Evolutionary conservation across 768 basidiomycete genomes (phyloP), one percentile per base, ranked within the genome.

Genomic region (Asterophora parasitica): DNA sequence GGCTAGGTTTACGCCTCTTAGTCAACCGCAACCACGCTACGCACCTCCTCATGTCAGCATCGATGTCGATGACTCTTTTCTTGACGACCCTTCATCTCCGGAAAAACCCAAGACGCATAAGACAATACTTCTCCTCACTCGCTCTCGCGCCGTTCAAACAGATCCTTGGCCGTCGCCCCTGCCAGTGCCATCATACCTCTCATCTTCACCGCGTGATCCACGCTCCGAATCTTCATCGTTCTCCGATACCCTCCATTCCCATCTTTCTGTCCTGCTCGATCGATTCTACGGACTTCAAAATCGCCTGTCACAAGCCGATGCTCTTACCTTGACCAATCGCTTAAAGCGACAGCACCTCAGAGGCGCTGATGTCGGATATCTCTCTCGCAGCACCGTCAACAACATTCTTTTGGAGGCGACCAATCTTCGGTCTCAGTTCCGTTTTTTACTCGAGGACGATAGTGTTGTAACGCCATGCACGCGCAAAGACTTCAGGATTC

Each of bases 271-370:
- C 10, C 66, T 89, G 42, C 61, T 88, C 27, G 83, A 87, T 33
- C 82, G 88, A 48, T 70, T 87, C 39, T 64, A 72, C 19, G 70
- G 74, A 20, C 68, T 98, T 3, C 57, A 74, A 36, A 70, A 62
- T 52, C 70, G 73, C 26, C 74, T 93, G 49, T 71, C 74, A 20
- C 79, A 87, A 52, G 85, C 93, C 1, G 94, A 98, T 56, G 85
- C 94, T 1, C 73, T 85, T 16, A 92, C 91, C 1, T 72, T 98
- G 34, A 91, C 90, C 27, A 88, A 88, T 53, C 83, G 96, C 20
- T 72, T 98, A 20, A 94, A 91, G 65, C 85, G 92, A 47, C 94
- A 97, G 56, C 82, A 93, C 58, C 74, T 98, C 15, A 79, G 79
- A 49, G 86, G 85, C 17, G 87, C 91, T 7, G 92, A 96, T 55